phyloP scores from a whole-genome alignment of 495 filamentous ascomycete genomes.

The Penicillium coprophilum region DNA sequence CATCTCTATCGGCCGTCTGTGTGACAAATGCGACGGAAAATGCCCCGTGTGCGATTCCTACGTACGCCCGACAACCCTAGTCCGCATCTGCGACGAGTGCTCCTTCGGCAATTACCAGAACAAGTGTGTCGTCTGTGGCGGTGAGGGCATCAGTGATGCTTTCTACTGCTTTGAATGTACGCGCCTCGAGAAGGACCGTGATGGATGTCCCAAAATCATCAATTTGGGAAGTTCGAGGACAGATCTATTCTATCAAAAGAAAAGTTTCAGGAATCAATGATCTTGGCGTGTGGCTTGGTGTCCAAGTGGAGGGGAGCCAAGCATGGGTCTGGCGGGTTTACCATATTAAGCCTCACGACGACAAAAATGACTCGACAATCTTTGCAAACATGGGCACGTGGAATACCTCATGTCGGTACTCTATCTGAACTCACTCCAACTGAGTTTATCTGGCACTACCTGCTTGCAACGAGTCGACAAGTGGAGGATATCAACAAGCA shows the following conservation, averaged over 20 bases:
- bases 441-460: constrained; percentile 2
- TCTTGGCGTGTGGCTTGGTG: constrained; percentile 21
- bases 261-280: constrained; percentile 71
- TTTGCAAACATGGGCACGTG: background rate
- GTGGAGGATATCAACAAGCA: background rate
- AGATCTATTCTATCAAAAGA: constrained; percentile 87
- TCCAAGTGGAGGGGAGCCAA: constrained; percentile 11
- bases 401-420: background rate
- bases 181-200: constrained; percentile 92
- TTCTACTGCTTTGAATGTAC: constrained; percentile 99
- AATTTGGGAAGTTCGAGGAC: constrained; percentile 94
- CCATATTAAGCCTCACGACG: constrained; percentile 6
- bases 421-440: constrained; percentile 12
- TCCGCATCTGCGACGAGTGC: constrained; percentile 98
- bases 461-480: background rate
- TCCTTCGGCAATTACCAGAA: constrained; percentile 99
- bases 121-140: constrained; percentile 98
- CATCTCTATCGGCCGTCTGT: constrained; percentile 97
- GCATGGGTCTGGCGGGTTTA: constrained; percentile 7
- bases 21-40: constrained; percentile 99
- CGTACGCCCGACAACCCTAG: constrained; percentile 94
- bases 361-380: constrained; percentile 4
- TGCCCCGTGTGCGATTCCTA: constrained; percentile 99
- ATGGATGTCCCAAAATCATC: constrained; percentile 99
- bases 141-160: constrained; percentile 98